Percentiles rank a stretch among this genome's conserved stretches.
Evolutionary conservation across 2,329 filamentous ascomycete genomes (phyloP).

Genomic region (Fusarium sp.): DNA sequence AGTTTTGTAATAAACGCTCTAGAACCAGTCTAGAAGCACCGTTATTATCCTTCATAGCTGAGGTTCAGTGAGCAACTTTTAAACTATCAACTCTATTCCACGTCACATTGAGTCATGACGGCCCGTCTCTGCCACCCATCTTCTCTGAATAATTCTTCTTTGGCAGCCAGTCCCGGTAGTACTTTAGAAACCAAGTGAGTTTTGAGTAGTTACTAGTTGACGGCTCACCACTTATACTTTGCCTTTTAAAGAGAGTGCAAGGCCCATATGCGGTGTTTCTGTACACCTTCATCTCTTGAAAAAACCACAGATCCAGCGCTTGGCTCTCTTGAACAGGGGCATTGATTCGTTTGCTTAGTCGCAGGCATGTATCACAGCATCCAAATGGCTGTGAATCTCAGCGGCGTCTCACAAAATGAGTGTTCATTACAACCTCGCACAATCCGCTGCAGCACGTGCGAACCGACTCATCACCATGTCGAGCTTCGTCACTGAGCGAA

Average conservation of each 20-base stretch:
- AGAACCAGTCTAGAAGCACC: not conserved
- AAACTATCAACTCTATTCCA: constrained; percentile 1
- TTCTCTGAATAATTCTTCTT: not conserved
- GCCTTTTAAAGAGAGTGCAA: not conserved
- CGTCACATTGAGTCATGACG: constrained; percentile 15
- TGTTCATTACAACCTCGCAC: constrained; percentile 27
- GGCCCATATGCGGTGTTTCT: not conserved
- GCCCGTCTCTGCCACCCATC: constrained; percentile 7
- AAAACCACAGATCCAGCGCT: constrained; percentile 8
- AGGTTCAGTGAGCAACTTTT: constrained; percentile 1
- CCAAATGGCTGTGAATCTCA: constrained; percentile 18
- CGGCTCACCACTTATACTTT: not conserved
- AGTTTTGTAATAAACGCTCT: not conserved
- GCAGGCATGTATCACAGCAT: constrained; percentile 36
- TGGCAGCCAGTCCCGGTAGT: not conserved
- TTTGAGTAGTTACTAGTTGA: not conserved
- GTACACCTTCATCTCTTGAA: not conserved
- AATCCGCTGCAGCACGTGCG: constrained; percentile 32
- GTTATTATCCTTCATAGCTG: constrained; percentile 10
- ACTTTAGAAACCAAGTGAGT: constrained; percentile 7
- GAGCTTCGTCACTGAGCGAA: constrained; percentile 10
- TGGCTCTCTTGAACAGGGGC: not conserved
- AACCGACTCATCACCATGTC: constrained; percentile 32
- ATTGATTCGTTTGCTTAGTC: not conserved
- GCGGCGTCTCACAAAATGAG: constrained; percentile 35